Percentiles rank a stretch among this genome's conserved stretches.
These are phyloP conservation scores for Astragalus glycyphyllos DNA, from an alignment of 306 rosid species.

Conservation along the genomic window DNA sequence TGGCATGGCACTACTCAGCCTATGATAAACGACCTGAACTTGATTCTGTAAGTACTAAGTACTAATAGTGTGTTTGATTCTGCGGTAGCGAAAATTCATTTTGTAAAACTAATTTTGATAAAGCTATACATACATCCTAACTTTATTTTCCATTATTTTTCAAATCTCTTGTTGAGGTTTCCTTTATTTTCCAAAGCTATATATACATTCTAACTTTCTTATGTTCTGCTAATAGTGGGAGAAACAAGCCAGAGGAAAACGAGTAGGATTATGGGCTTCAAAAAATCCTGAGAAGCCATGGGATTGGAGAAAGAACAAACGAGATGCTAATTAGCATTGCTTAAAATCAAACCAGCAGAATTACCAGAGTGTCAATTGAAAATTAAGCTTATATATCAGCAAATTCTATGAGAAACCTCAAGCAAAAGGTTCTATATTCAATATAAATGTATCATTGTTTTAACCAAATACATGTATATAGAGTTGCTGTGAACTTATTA, in stretches of 20 bases:
- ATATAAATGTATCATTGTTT: conserved; percentile 17
- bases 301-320: conserved; percentile 80
- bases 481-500: neutral
- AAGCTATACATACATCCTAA: too few species aligned
- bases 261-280: conserved; percentile 89
- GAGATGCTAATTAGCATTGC: conserved; percentile 49
- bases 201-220: conserved; percentile 6
- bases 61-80: too few species aligned
- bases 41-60: conserved; percentile 63
- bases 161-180: too few species aligned
- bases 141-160: too few species aligned
- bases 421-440: neutral
- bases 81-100: too few species aligned
- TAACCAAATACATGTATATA: neutral
- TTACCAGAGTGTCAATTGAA: conserved; percentile 8
- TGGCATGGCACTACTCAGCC: conserved; percentile 89
- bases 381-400: neutral
- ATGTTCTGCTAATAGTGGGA: conserved; percentile 68
- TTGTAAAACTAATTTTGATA: too few species aligned
- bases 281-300: conserved; percentile 93
- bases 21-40: conserved; percentile 79
- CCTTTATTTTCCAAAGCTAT: conserved; percentile 18
- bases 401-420: neutral
- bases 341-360: conserved; percentile 2
- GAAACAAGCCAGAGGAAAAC: conserved; percentile 61